Base-by-base conservation (phyloP, 2,329 filamentous ascomycete genomes). In the Ciborinia camelliae region DNA sequence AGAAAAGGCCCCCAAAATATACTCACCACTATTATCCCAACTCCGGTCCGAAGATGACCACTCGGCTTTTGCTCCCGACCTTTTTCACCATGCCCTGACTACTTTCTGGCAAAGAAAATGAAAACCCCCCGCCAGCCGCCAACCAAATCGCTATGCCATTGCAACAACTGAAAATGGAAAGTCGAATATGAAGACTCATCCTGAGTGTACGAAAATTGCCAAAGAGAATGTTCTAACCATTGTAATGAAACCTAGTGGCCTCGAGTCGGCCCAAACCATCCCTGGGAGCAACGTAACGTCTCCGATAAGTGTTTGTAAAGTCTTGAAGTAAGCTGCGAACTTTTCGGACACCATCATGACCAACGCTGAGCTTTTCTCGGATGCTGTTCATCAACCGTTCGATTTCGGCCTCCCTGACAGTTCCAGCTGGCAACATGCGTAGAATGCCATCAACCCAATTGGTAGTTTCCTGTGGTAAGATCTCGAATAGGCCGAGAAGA, bases 291-390 rank as follows among this genome's bases (percentile, higher is more conserved):
- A 99, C 91, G 74, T 99, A 97, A 68, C 96, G 85, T 74, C 96
- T 84, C 59, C 96, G 87, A 77, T 99, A 99, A 37, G 88, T 91
- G 75, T 94, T 96, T 30, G 95, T 98, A 75, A 99, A 99, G 77
- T 99, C 96, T 79, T 98, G 95, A 65, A 99, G 82, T 41, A 97
- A 82, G 32, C 86, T 88, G 45, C 94, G 85, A 62, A 97, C 92
- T 78, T 92, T 92, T 65, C 92, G 84, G 50, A 91, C 76, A 30
- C 81, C 82, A 28, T 84, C 80, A 1, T 75, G 77, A 47, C 87
- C 86, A 67, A 90, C 86, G 35, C 84, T 85, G 57, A 97, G 85
- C 73, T 87, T 89, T 76, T 95, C 90, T 72, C 86, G 87, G 71
- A 98, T 93, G 75, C 90, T 92, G 69, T 81, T 81, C 76, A 97